Evolutionary conservation across 441 rosid species (phyloP).

Genomic region (Brassica hybrid): DNA sequence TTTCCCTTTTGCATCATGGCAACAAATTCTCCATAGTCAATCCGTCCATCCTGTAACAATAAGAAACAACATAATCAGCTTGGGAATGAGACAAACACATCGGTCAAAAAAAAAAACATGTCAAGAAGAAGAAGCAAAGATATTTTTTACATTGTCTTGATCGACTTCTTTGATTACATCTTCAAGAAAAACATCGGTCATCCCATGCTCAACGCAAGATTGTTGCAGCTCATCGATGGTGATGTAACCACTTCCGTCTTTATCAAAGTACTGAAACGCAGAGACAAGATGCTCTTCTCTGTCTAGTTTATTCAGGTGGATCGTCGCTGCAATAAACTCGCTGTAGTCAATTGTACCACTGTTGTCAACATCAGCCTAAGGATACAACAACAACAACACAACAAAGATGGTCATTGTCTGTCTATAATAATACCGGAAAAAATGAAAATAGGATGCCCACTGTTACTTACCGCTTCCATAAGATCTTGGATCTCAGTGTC

Average conservation of each 20-base stretch:
- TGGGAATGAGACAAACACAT: not conserved
- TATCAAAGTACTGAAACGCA: slow-evolving; percentile 94
- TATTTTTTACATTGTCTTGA: slow-evolving; percentile 72
- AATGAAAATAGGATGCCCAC: not conserved
- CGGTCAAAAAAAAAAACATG: not conserved
- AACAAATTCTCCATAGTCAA: slow-evolving; percentile 94
- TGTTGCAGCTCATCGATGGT: slow-evolving; percentile 98
- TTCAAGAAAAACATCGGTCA: slow-evolving; percentile 90
- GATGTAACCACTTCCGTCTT: slow-evolving; percentile 96
- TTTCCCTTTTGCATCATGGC: slow-evolving; percentile 99
- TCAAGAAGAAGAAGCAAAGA: slow-evolving; percentile 9
- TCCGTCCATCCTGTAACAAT: slow-evolving; percentile 80
- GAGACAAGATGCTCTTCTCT: slow-evolving; percentile 98
- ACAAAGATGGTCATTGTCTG: slow-evolving; percentile 10
- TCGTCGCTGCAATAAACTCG: slow-evolving; percentile 95
- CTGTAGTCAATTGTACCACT: slow-evolving; percentile 97
- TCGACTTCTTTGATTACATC: slow-evolving; percentile 93
- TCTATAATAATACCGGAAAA: not conserved
- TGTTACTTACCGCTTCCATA: slow-evolving; percentile 98
- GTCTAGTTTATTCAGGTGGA: slow-evolving; percentile 96
- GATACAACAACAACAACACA: slow-evolving; percentile 4
- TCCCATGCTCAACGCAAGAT: slow-evolving; percentile 89
- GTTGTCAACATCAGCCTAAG: slow-evolving; percentile 97
- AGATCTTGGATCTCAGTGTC: slow-evolving; percentile 96
- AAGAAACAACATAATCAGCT: not conserved